These are phyloP conservation scores for Kazachstania kunashirensis DNA, from an alignment of 805 yeast species.

Conservation along the genomic window DNA sequence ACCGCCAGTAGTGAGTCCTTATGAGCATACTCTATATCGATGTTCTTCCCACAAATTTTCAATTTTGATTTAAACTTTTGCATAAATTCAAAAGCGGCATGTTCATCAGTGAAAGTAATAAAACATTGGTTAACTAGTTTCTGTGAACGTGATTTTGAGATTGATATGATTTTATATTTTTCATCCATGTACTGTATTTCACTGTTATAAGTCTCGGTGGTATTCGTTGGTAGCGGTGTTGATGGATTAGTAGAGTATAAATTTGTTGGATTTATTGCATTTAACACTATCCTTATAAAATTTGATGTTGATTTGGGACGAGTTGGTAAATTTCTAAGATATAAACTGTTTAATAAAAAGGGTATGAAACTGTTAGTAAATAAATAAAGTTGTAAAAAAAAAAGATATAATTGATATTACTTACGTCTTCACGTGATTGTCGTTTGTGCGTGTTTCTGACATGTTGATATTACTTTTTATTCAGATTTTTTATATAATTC, in stretches of 20 bases:
- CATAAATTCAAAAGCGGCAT: slow-evolving; percentile 12
- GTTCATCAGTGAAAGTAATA: slow-evolving; percentile 16
- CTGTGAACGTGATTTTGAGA: slow-evolving; percentile 12
- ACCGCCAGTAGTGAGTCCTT: slow-evolving; percentile 19
- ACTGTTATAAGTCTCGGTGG: not conserved
- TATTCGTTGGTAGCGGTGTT: not conserved
- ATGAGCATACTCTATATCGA: slow-evolving; percentile 15
- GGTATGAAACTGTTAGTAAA: slow-evolving; percentile 2
- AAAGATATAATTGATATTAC: not conserved
- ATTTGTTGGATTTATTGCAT: slow-evolving; percentile 13
- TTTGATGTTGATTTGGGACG: slow-evolving; percentile 18
- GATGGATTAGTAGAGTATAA: slow-evolving; percentile 7
- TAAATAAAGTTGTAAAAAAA: not conserved
- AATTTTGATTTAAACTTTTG: slow-evolving; percentile 7
- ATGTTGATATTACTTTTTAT: too few species aligned
- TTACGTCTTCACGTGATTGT: too few species aligned
- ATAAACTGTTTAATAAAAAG: slow-evolving; percentile 5
- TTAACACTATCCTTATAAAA: slow-evolving; percentile 13
- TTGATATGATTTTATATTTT: slow-evolving; percentile 10
- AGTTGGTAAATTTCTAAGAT: slow-evolving; percentile 18
- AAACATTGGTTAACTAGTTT: slow-evolving; percentile 16
- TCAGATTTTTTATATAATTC: too few species aligned
- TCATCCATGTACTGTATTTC: slow-evolving; percentile 7
- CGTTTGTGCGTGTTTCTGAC: too few species aligned
- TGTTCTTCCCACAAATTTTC: slow-evolving; percentile 13